phyloP scores from a whole-genome alignment of 2,329 filamentous ascomycete genomes.

The Aspergillus bombycis region DNA sequence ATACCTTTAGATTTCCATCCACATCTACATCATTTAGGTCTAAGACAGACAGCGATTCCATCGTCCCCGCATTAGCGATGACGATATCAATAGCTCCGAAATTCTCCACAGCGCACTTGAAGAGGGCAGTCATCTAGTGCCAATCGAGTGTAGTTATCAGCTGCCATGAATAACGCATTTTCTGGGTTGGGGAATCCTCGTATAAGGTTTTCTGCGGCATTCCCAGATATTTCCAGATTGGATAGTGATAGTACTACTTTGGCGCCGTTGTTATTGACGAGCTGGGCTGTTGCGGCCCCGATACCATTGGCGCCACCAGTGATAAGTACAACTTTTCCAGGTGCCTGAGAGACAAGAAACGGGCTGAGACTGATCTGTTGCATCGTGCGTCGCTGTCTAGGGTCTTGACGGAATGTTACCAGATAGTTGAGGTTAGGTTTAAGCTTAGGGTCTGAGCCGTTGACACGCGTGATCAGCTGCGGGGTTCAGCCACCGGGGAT shows the following conservation, averaged over 20 bases:
- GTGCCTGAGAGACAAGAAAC: constrained; percentile 1
- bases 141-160: constrained; percentile 43
- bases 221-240: constrained; percentile 22
- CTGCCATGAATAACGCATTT: constrained; percentile 35
- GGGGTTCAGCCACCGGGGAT: neutral
- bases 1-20: constrained; percentile 23
- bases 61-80: constrained; percentile 49
- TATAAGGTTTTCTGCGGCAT: constrained; percentile 12
- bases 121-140: constrained; percentile 39
- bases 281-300: constrained; percentile 42
- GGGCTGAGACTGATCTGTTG: neutral
- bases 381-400: neutral
- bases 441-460: neutral
- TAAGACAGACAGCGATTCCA: constrained; percentile 29
- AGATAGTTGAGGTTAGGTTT: neutral
- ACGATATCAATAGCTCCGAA: constrained; percentile 46
- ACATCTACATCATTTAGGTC: constrained; percentile 30
- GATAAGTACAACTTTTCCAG: constrained; percentile 42
- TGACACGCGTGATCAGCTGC: neutral
- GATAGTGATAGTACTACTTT: constrained; percentile 48
- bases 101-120: constrained; percentile 31
- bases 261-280: constrained; percentile 41
- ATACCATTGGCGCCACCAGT: constrained; percentile 49
- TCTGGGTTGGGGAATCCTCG: constrained; percentile 10
- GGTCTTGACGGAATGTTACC: neutral